Conservation (phyloP, 805 yeast species). For the Candida krabiensis region DNA sequence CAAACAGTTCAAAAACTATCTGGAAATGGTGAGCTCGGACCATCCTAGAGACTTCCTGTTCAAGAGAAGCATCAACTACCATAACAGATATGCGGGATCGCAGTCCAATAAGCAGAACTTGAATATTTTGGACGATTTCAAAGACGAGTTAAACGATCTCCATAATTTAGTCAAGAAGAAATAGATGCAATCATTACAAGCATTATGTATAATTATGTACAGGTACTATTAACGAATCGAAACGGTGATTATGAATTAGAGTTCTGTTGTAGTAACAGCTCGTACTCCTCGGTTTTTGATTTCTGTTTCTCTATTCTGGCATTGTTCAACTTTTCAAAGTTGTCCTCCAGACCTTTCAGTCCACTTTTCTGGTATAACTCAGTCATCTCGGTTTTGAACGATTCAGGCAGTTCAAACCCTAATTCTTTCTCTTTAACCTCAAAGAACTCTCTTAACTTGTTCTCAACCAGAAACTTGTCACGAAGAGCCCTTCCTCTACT, state of each 20-base stretch:
- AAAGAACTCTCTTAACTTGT: constrained; percentile 28
- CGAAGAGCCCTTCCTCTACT: constrained; percentile 41
- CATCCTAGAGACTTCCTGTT: constrained; percentile 36
- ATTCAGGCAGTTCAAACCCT: constrained; percentile 30
- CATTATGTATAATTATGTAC: neutral
- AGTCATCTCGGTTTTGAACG: constrained; percentile 26
- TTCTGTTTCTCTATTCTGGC: constrained; percentile 19
- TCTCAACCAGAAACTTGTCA: constrained; percentile 23
- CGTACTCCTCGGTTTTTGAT: neutral
- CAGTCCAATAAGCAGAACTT: constrained; percentile 10
- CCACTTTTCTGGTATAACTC: constrained; percentile 26
- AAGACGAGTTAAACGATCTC: constrained; percentile 24
- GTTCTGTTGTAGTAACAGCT: neutral
- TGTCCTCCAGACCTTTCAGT: constrained; percentile 20
- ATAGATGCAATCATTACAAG: neutral
- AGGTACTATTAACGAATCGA: neutral
- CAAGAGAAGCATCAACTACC: constrained; percentile 26
- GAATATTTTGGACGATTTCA: constrained; percentile 30
- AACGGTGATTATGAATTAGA: neutral
- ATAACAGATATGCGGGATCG: constrained; percentile 5
- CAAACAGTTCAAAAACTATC: constrained; percentile 31
- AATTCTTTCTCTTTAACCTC: constrained; percentile 28
- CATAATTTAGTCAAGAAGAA: constrained; percentile 8
- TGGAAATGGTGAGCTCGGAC: constrained; percentile 33
- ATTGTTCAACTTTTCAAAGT: constrained; percentile 24